Evolutionary conservation across 345 rosid genomes (phyloP).

Genomic region (Noccaea caerulescens): DNA sequence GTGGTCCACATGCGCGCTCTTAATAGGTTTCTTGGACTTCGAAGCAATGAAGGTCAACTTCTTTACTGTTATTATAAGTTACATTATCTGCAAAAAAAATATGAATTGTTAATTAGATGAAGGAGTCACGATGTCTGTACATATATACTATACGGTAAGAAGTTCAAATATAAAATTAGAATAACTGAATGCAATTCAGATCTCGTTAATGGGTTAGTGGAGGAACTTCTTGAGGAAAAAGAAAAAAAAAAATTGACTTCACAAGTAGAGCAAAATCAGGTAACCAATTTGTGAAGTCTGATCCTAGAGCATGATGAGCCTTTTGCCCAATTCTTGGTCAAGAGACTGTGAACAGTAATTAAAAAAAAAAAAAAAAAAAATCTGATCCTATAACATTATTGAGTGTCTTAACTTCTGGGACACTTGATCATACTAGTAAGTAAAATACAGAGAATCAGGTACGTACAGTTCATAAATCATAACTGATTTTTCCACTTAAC

Average conservation of each 20-base stretch:
- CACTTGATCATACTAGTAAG: background rate
- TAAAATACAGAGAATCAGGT: constrained; percentile 13
- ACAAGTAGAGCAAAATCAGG: background rate
- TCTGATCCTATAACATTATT: background rate
- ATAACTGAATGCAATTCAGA: background rate
- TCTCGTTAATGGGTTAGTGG: background rate
- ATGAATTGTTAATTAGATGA: background rate
- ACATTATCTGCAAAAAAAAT: background rate
- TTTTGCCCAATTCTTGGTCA: constrained; percentile 4
- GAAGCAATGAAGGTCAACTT: constrained; percentile 26
- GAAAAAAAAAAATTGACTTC: background rate
- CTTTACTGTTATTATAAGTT: background rate
- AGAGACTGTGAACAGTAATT: background rate
- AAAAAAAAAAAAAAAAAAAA: background rate
- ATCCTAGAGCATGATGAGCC: background rate
- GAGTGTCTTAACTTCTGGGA: background rate
- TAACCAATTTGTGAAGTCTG: background rate
- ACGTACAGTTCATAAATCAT: background rate
- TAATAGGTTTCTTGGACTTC: constrained; percentile 7
- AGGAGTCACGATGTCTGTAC: constrained; percentile 9
- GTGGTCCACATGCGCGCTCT: background rate
- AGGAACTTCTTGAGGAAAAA: background rate
- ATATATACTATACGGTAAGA: background rate
- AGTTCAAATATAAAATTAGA: background rate
- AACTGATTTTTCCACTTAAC: background rate